phyloP scores from a whole-genome alignment of 2,329 filamentous ascomycete species.

The Monosporascus sp. region DNA sequence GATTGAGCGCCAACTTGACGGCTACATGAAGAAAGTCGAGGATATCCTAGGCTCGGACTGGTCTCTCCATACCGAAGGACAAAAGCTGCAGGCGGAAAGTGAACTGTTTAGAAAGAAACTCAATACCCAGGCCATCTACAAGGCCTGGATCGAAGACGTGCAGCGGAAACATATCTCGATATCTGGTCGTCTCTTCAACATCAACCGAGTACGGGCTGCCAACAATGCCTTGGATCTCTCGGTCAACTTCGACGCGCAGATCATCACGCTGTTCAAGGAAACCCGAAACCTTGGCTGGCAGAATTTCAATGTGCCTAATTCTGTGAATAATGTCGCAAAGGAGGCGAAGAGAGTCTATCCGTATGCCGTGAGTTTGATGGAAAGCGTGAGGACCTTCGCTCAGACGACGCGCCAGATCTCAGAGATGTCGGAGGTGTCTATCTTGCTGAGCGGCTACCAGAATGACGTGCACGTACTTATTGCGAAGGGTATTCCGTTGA shows the following conservation, averaged over 20 bases:
- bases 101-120: slow-evolving; percentile 94
- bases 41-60: slow-evolving; percentile 93
- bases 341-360: slow-evolving; percentile 98
- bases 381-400: slow-evolving; percentile 89
- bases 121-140: slow-evolving; percentile 87
- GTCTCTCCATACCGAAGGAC: slow-evolving; percentile 89
- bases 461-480: slow-evolving; percentile 84
- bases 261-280: slow-evolving; percentile 98
- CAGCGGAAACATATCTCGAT: slow-evolving; percentile 85
- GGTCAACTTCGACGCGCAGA: slow-evolving; percentile 95
- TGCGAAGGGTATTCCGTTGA: slow-evolving; percentile 78
- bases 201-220: slow-evolving; percentile 81
- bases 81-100: slow-evolving; percentile 88
- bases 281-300: slow-evolving; percentile 94
- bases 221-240: slow-evolving; percentile 82
- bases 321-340: slow-evolving; percentile 92
- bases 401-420: slow-evolving; percentile 82
- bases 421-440: slow-evolving; percentile 80
- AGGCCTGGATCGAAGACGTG: slow-evolving; percentile 91
- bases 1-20: slow-evolving; percentile 91
- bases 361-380: slow-evolving; percentile 96
- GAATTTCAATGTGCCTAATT: slow-evolving; percentile 88
- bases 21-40: slow-evolving; percentile 99
- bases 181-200: slow-evolving; percentile 84
- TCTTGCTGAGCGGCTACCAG: slow-evolving; percentile 83